Conservation (phyloP, 805 yeast species). For the Yarrowia sp. region DNA sequence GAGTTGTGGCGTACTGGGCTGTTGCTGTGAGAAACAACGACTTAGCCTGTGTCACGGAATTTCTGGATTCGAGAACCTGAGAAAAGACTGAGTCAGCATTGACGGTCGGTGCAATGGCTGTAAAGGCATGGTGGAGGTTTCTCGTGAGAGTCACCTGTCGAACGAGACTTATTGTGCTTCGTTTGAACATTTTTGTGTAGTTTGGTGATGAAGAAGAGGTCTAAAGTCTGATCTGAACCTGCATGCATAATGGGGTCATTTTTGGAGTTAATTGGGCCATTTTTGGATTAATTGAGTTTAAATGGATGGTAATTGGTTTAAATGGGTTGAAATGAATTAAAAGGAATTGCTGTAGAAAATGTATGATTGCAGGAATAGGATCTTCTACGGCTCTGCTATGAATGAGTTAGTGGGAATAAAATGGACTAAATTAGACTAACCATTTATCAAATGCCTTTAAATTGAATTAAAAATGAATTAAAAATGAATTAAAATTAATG, state of each 20-base stretch:
- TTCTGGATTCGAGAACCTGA: background rate
- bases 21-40: constrained; percentile 38
- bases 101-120: background rate
- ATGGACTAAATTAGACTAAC: too few species aligned
- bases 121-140: constrained; percentile 4
- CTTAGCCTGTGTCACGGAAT: constrained; percentile 10
- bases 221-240: background rate
- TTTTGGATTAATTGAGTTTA: too few species aligned
- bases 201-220: background rate
- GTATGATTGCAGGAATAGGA: too few species aligned
- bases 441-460: too few species aligned
- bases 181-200: background rate
- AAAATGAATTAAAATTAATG: too few species aligned
- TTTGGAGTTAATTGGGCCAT: too few species aligned
- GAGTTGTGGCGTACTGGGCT: constrained; percentile 37
- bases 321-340: too few species aligned
- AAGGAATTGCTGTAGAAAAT: too few species aligned
- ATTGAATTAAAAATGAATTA: too few species aligned
- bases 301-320: too few species aligned
- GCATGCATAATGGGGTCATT: background rate
- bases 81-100: background rate
- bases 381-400: too few species aligned
- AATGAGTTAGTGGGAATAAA: too few species aligned
- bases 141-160: background rate
- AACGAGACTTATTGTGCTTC: background rate